Base-by-base conservation (phyloP, 805 yeast genomes). In the Sugiyamaella lignohabitans region DNA sequence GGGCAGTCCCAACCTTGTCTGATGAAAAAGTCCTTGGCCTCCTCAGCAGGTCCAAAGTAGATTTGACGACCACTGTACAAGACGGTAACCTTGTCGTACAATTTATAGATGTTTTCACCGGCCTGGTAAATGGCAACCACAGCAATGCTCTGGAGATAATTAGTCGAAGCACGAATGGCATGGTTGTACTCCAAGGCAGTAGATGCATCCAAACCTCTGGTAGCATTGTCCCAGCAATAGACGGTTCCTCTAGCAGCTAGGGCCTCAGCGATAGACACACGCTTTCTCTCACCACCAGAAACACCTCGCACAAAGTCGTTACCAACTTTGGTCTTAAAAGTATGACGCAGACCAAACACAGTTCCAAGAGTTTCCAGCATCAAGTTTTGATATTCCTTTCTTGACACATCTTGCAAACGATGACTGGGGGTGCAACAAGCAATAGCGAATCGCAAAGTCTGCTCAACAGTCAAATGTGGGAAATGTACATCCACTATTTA, bases 261-360 rank as follows among this genome's bases (percentile, higher is more conserved):
- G 1, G 84, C 84, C 65, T 85, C 95, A 8, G 88, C 87, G 57
- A 85, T 80, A 8, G 91, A 82, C 2, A 85, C 91, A 69, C 94
- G 77, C 65, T 84, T 84, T 54, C 94, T 71, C 67, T 85, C 93
- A 71, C 94, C 93, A 59, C 94, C 91, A 43, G 91, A 80, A 36
- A 82, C 85, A 68, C 87, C 85, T 61, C 86, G 73, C 24, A 82
- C 73, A 36, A 74, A 69, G 51, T 78, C 83, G 58, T 73, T 73
- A 50, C 84, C 84, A 30, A 79, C 84, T 53, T 74, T 75, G 16
- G 84, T 78, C 59, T 76, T 67, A 50, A 70, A 69, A 4, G 85
- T 77, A 60, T 79, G 85, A 5, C 73, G 65, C 36, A 82, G 67
- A 49, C 85, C 87, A 57, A 76, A 80, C 30, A 72, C 70, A 10